These are phyloP conservation scores for Ustilago xerochloae DNA, from an alignment of 1,284 basidiomycete species.

Conservation along the genomic window DNA sequence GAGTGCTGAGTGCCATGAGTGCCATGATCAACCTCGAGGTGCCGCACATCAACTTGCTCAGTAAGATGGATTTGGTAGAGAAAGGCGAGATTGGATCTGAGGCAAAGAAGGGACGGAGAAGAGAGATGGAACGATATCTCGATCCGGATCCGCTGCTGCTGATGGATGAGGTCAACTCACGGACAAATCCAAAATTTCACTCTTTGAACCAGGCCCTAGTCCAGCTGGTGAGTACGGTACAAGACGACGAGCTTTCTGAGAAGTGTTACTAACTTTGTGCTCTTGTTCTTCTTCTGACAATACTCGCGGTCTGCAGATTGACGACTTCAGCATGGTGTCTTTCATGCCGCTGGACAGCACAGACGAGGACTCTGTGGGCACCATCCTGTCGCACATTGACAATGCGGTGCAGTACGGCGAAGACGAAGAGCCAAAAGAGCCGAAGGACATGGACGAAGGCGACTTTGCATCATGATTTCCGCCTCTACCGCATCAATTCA, in stretches of 20 bases:
- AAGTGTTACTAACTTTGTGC: neutral
- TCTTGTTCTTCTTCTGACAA: neutral
- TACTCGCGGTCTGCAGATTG: constrained; percentile 76
- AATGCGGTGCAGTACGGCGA: constrained; percentile 86
- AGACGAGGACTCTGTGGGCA: constrained; percentile 87
- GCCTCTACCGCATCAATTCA: neutral
- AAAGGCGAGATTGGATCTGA: constrained; percentile 75
- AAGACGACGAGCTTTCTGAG: neutral
- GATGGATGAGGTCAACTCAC: constrained; percentile 75
- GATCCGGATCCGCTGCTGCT: constrained; percentile 96
- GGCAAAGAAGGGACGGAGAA: constrained; percentile 44
- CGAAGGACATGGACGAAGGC: constrained; percentile 65
- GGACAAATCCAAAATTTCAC: constrained; percentile 87
- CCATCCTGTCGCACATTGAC: constrained; percentile 93
- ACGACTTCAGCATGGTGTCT: constrained; percentile 96
- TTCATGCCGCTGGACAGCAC: constrained; percentile 95
- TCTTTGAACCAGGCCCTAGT: constrained; percentile 93
- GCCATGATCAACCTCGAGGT: constrained; percentile 98
- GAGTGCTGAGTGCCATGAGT: constrained; percentile 97
- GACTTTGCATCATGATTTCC: constrained; percentile 37
- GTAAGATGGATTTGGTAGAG: constrained; percentile 94
- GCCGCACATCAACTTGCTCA: constrained; percentile 97
- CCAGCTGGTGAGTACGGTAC: constrained; percentile 75
- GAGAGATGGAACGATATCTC: constrained; percentile 79
- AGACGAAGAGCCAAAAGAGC: constrained; percentile 67